Evolutionary conservation across 2,329 filamentous ascomycete species (phyloP), one percentile per base, ranked within the genome.

Genomic region (Cercospora nicotianae): DNA sequence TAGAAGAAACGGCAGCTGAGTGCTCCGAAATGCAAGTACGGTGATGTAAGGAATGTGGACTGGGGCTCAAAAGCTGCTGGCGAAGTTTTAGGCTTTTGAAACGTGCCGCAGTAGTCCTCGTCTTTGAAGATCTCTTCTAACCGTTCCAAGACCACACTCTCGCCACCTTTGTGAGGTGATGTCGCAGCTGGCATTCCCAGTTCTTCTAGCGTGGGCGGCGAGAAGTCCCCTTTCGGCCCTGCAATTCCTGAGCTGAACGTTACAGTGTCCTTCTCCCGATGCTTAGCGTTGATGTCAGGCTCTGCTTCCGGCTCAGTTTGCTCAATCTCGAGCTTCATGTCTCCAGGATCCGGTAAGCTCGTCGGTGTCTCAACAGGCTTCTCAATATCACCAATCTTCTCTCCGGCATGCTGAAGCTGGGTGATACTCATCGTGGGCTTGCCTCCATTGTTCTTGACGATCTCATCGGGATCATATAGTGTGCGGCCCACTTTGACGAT

Each of bases 361-460:
- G 76, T 81, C 0, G 91, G 91, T 3, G 87, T 78, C 8, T 87
- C 82, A 30, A 92, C 83, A 0, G 90, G 90, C 67, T 83, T 82
- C 0, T 85, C 83, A 13, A 92, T 86, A 3, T 82, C 77, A 0
- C 90, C 90, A 30, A 91, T 79, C 74, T 89, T 90, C 42, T 83
- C 82, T 0, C 87, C 89, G 0, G 89, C 88, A 23, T 72, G 72
- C 69, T 89, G 84, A 0, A 93, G 84, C 76, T 92, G 90, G 1
- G 80, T 81, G 28, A 91, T 91, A 66, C 86, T 91, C 90, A 93
- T 92, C 1, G 90, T 92, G 1, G 91, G 90, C 74, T 90, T 90
- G 0, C 87, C 87, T 18, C 84, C 83, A 76, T 93, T 87, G 62
- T 85, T 82, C 60, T 85, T 83, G 6, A 92, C 89, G 33, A 94